Base-by-base conservation (phyloP, 768 basidiomycete genomes). In the Tylopilus plumbeoviolaceoides region DNA sequence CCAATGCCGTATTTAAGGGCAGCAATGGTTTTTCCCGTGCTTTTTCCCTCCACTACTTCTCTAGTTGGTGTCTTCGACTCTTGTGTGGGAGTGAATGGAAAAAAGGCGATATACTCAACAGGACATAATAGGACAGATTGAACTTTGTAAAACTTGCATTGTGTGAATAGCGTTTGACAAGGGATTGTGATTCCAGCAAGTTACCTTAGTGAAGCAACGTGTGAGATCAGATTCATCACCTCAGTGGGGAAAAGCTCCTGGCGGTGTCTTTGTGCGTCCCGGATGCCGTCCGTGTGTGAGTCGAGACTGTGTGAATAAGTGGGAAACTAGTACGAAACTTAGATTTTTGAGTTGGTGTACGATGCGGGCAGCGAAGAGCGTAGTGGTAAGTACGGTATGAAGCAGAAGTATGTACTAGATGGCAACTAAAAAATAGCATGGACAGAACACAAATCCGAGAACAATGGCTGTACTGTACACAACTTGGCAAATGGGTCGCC, bases 111-210 rank as follows among this genome's bases (percentile, higher is more conserved):
- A 15, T n/a, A n/a, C 21, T 21, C 8, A 5, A 12, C 8, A 4
- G 12, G 33, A 48, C 55, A 39, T 48, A 48, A 41, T 7, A 25
- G 43, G 57, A 7, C 23, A 58, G 15, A 53, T 58, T 46, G 21
- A 52, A 53, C 50, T 39, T 43, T 56, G 14, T 5, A 17, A 38
- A 40, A 42, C 33, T 17, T 21, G 41, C n/a, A 15, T 7, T 11
- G 47, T 53, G 40, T 21, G 33, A 28, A 31, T 25, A 35, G 10
- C 48, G 25, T 23, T 36, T 21, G 30, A 15, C 33, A 35, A 35
- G 40, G 23, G 9, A 23, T 18, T 33, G 21, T 11, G 8, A 33
- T 17, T 0, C n/a, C 31, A 33, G 14, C 6, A n/a, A n/a, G n/a
- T 30, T 30, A n/a, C 35, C 17, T 12, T 23, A 20, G 5, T 9